Evolutionary conservation across 1,139 yeast genomes (phyloP).

Genomic region (Saccharomyces pastorianus): DNA sequence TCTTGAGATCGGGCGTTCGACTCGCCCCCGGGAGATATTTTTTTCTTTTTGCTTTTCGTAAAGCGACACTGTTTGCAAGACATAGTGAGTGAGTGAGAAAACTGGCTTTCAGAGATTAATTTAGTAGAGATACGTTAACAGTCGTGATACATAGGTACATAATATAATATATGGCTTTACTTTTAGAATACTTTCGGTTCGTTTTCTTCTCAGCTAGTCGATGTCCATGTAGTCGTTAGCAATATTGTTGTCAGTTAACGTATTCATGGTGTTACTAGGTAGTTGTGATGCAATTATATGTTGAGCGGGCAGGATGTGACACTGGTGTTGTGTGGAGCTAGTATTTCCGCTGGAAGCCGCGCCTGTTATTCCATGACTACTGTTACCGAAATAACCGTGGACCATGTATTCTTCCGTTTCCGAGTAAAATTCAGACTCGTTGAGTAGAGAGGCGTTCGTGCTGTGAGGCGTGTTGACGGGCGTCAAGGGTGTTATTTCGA

Average conservation of each 20-base stretch:
- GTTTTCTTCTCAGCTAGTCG: background rate
- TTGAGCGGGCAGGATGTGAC: background rate
- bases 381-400: background rate
- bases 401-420: background rate
- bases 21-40: slow-evolving; percentile 11
- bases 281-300: background rate
- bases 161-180: no score
- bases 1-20: slow-evolving; percentile 14
- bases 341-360: background rate
- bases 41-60: background rate
- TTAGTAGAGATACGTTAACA: background rate
- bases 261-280: background rate
- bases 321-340: background rate
- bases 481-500: background rate
- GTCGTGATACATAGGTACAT: background rate
- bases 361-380: background rate
- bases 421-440: background rate
- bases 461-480: background rate
- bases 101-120: no score
- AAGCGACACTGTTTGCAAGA: no score
- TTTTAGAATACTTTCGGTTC: no score
- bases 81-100: no score
- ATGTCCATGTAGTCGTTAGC: background rate
- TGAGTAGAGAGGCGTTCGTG: background rate
- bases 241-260: background rate